These are phyloP conservation scores for Aspergillus unguis DNA, from an alignment of 2,329 filamentous ascomycete genomes.

Conservation along the genomic window DNA sequence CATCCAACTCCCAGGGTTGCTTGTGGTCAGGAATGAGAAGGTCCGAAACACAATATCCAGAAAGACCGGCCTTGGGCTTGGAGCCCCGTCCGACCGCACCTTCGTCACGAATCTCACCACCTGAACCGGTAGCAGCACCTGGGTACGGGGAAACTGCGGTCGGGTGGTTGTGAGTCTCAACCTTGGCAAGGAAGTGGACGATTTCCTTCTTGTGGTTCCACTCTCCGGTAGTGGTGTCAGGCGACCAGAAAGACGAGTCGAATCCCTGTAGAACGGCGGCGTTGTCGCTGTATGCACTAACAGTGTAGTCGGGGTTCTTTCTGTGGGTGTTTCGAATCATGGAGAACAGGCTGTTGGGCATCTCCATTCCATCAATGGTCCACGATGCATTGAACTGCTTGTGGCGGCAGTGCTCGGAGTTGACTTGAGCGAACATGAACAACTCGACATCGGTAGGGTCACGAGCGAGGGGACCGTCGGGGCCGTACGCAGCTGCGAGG, in stretches of 20 bases:
- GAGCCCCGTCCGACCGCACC: conserved; percentile 92
- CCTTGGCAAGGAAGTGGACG: conserved; percentile 86
- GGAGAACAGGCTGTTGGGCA: conserved; percentile 77
- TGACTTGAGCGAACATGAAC: conserved; percentile 99
- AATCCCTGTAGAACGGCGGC: conserved; percentile 83
- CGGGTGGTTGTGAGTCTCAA: conserved; percentile 97
- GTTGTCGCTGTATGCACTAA: conserved; percentile 97
- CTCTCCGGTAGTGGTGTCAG: conserved; percentile 77
- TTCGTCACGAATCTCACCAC: conserved; percentile 93
- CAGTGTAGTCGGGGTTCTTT: conserved; percentile 71
- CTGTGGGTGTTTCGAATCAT: conserved; percentile 97
- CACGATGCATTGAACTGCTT: conserved; percentile 97
- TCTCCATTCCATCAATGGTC: conserved; percentile 83
- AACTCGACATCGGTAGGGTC: conserved; percentile 86
- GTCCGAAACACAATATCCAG: conserved; percentile 93
- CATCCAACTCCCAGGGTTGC: conserved; percentile 85
- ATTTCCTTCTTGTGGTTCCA: conserved; percentile 85
- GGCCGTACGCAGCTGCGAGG: conserved; percentile 76
- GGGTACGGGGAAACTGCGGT: conserved; percentile 92
- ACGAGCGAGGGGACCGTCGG: conserved; percentile 55
- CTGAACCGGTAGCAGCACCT: conserved; percentile 90
- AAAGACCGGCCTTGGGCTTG: conserved; percentile 84
- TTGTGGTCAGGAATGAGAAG: conserved; percentile 79
- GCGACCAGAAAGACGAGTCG: conserved; percentile 76
- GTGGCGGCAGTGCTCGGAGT: conserved; percentile 86